These are phyloP conservation scores for Cucurbita pepo DNA, from an alignment of 306 rosid genomes.

Conservation along the genomic window DNA sequence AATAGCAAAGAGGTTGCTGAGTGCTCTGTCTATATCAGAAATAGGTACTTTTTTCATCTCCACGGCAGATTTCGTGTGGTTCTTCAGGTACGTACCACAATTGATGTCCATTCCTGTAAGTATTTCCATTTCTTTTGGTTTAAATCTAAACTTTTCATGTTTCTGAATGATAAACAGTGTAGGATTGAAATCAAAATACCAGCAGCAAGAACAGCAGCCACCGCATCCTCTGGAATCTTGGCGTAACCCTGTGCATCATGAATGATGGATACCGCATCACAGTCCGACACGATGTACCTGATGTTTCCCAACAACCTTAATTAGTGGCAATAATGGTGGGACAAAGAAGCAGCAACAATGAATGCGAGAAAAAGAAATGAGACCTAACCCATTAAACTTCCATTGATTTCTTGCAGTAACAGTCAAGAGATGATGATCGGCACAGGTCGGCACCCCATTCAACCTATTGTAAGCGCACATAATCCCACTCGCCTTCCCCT, in stretches of 20 bases:
- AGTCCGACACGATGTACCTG: slow-evolving; percentile 81
- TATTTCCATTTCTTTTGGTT: background rate
- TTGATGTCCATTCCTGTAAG: slow-evolving; percentile 73
- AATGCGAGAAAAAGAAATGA: background rate
- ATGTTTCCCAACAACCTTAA: background rate
- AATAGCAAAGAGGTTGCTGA: slow-evolving; percentile 50
- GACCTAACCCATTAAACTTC: slow-evolving; percentile 57
- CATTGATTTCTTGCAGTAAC: slow-evolving; percentile 42
- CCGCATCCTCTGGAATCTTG: slow-evolving; percentile 65
- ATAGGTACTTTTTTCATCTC: slow-evolving; percentile 27
- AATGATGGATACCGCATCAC: slow-evolving; percentile 64
- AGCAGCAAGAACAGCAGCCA: slow-evolving; percentile 60
- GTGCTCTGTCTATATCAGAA: slow-evolving; percentile 58
- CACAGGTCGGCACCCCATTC: slow-evolving; percentile 84
- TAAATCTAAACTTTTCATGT: background rate
- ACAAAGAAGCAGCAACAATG: background rate
- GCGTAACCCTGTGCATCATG: slow-evolving; percentile 35
- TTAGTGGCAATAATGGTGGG: background rate
- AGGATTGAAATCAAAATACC: slow-evolving; percentile 13
- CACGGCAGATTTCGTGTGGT: slow-evolving; percentile 51
- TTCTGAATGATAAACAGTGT: background rate
- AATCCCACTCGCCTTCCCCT: slow-evolving; percentile 70
- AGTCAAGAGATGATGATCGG: slow-evolving; percentile 54
- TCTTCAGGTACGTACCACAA: slow-evolving; percentile 49
- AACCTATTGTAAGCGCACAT: slow-evolving; percentile 89